A percentile compares a stretch with the other conserved stretches of the same genome.
These are phyloP conservation scores for Penicillium silybi DNA, from an alignment of 495 filamentous ascomycete genomes.

Conservation along the genomic window DNA sequence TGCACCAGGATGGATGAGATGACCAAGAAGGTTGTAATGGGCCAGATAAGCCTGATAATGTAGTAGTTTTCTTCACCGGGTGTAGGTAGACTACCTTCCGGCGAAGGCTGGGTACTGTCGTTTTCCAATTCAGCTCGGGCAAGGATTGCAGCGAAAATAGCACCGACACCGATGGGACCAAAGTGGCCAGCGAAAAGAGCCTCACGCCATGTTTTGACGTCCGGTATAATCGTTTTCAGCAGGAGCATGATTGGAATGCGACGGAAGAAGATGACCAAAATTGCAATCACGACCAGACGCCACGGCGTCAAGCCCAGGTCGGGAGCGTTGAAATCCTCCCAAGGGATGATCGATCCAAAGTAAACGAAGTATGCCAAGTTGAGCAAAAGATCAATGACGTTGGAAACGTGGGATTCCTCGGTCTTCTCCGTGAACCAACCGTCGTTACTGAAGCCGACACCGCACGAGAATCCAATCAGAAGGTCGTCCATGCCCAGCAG, in stretches of 20 bases:
- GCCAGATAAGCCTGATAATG: constrained; percentile 85
- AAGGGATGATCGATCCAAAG: constrained; percentile 94
- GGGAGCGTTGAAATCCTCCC: constrained; percentile 76
- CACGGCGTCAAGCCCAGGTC: constrained; percentile 73
- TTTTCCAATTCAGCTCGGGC: constrained; percentile 84
- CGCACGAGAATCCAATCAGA: constrained; percentile 91
- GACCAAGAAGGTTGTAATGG: constrained; percentile 90
- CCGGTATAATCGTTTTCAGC: constrained; percentile 89
- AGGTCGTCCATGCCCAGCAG: constrained; percentile 92
- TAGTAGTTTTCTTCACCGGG: constrained; percentile 53
- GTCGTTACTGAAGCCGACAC: constrained; percentile 97
- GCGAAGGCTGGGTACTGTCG: constrained; percentile 65
- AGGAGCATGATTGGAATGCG: constrained; percentile 94
- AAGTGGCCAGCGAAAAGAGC: constrained; percentile 98
- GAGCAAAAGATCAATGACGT: constrained; percentile 96
- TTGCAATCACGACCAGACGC: constrained; percentile 81
- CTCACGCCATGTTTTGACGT: constrained; percentile 98
- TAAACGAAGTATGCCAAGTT: constrained; percentile 99
- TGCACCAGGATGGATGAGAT: constrained; percentile 94
- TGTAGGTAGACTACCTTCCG: constrained; percentile 56
- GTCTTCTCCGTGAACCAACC: constrained; percentile 99
- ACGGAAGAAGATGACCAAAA: constrained; percentile 93
- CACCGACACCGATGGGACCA: constrained; percentile 95
- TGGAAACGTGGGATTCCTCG: constrained; percentile 96
- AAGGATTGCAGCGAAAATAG: constrained; percentile 91